Evolutionary conservation across 331 rosid species (phyloP).

Genomic region (Arachis monticola): DNA sequence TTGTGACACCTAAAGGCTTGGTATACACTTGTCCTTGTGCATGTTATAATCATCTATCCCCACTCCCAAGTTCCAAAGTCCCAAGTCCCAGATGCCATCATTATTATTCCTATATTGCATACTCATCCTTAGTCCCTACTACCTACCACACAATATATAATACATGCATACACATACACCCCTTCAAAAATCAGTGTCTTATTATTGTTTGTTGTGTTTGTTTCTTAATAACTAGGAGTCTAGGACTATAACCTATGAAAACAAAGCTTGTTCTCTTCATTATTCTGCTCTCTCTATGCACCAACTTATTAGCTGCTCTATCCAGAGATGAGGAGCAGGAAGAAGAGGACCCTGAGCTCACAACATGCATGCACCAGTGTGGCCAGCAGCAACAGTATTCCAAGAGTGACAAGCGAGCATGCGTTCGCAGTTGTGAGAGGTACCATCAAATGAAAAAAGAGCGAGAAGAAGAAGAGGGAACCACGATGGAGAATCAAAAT

Average conservation of each 20-base stretch:
- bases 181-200: not conserved
- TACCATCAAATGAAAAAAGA: constrained; percentile 37
- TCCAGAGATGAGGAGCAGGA: constrained; percentile 25
- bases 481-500: too few relatives aligned
- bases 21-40: constrained; percentile 62
- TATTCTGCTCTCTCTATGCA: constrained; percentile 1
- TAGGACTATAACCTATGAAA: constrained; percentile 36
- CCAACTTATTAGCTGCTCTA: constrained; percentile 6
- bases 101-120: too few relatives aligned
- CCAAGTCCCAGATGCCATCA: too few relatives aligned
- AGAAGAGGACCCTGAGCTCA: constrained; percentile 49
- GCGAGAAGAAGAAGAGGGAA: not conserved
- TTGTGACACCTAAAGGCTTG: constrained; percentile 51
- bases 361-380: constrained; percentile 65
- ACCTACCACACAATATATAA: not conserved
- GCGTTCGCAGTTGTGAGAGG: constrained; percentile 50
- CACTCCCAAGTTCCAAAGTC: not conserved
- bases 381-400: constrained; percentile 39
- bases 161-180: not conserved
- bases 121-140: not conserved
- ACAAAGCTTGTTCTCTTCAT: constrained; percentile 32
- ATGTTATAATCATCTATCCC: constrained; percentile 32
- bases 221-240: not conserved
- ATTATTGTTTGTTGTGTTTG: not conserved
- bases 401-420: constrained; percentile 30